phyloP scores from a whole-genome alignment of 208 protist species.

The Trypanosoma melophagium region DNA sequence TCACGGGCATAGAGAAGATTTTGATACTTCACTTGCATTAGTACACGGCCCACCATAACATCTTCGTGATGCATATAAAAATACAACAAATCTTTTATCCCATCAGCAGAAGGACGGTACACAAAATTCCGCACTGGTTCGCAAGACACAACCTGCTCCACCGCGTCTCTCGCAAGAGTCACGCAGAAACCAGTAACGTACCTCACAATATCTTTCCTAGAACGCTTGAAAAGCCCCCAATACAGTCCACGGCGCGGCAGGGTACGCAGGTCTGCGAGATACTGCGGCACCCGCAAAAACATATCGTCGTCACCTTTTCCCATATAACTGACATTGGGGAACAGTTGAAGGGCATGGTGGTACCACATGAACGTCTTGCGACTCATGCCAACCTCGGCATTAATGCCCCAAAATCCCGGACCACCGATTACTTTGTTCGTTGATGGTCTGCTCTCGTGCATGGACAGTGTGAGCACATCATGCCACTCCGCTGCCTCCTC shows the following conservation, averaged over 20 bases:
- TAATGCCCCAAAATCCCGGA: constrained; percentile 1
- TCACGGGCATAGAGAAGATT: constrained; percentile 1
- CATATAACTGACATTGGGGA: constrained; percentile 36
- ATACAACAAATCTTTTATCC: background rate
- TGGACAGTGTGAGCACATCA: constrained; percentile 34
- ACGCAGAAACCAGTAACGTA: constrained; percentile 7
- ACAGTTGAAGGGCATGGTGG: constrained; percentile 30
- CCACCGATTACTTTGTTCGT: constrained; percentile 12
- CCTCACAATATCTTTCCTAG: background rate
- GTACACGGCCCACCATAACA: constrained; percentile 7
- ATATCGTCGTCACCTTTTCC: constrained; percentile 48
- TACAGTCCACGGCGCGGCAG: constrained; percentile 14
- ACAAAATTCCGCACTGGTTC: constrained; percentile 3
- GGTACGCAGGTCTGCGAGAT: constrained; percentile 30
- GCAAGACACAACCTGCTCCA: constrained; percentile 6
- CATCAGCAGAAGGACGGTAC: background rate
- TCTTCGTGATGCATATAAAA: constrained; percentile 16
- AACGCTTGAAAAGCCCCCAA: constrained; percentile 1
- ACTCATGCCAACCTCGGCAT: constrained; percentile 14
- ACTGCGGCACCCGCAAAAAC: constrained; percentile 48
- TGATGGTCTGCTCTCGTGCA: constrained; percentile 28
- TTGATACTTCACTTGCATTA: background rate
- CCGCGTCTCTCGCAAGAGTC: constrained; percentile 9
- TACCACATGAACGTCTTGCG: constrained; percentile 46
- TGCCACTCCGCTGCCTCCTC: constrained; percentile 39